Conservation (phyloP, 2,329 filamentous ascomycete genomes). For the Hypoxylon sp. region DNA sequence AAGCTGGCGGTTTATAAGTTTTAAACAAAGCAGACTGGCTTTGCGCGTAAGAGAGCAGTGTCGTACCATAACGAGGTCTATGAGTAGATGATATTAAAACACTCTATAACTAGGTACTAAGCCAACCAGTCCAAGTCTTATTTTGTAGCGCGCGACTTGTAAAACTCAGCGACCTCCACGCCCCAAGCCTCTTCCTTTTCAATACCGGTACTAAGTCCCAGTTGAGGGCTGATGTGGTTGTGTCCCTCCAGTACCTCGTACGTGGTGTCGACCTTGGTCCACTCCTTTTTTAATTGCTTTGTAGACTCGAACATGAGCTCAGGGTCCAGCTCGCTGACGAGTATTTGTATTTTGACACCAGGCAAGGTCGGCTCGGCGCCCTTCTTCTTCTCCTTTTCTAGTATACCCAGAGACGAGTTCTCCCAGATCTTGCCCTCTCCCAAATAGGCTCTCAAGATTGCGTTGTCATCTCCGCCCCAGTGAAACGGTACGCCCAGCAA, state of each 20-base stretch:
- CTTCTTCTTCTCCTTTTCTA: constrained; percentile 43
- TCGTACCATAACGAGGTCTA: background rate
- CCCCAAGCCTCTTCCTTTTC: constrained; percentile 54
- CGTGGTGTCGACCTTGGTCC: constrained; percentile 42
- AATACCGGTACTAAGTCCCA: constrained; percentile 49
- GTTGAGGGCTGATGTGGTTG: constrained; percentile 53
- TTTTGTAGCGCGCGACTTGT: constrained; percentile 38
- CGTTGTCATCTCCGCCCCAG: constrained; percentile 46
- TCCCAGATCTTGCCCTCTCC: constrained; percentile 47
- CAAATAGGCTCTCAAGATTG: constrained; percentile 45
- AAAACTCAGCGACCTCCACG: constrained; percentile 48
- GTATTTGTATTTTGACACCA: constrained; percentile 45
- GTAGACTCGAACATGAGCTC: constrained; percentile 45
- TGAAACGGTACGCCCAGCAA: constrained; percentile 51
- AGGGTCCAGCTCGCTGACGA: constrained; percentile 52
- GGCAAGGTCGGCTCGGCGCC: constrained; percentile 38
- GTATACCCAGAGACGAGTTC: constrained; percentile 45
- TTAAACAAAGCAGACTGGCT: background rate
- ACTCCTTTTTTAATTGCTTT: constrained; percentile 46
- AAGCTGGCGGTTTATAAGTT: constrained; percentile 20
- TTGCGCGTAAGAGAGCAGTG: background rate
- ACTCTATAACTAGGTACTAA: background rate
- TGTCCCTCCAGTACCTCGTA: constrained; percentile 49
- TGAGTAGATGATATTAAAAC: background rate
- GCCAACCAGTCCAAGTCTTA: background rate